Base-by-base conservation (phyloP, 306 rosid species). In the Cicer arietinum region DNA sequence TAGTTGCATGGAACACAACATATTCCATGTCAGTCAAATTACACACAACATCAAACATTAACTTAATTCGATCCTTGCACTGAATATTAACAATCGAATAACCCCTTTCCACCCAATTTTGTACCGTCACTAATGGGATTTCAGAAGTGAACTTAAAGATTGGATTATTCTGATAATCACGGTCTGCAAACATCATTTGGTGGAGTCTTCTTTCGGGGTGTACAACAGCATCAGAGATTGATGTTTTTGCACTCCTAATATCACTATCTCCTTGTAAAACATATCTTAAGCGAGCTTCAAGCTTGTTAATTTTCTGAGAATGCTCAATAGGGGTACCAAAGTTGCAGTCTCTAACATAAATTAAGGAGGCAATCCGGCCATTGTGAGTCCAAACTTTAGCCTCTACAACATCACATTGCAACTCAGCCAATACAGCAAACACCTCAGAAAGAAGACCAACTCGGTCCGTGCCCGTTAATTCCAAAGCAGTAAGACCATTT, bases 301-400 rank as follows among this genome's bases (percentile, higher is more conserved):
- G 89, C 17, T 42, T 70, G 58, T 79, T 77, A 37, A 94, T 81
- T 73, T 67, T 90, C 77, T 81, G 79, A 2, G 89, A 74, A 79
- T 92, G 96, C 47, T 94, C 88, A 41, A 90, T 88, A 6, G 83
- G 74, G 22, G 84, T 80, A 7, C 92, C 95, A 0, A 93, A 87
- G 58, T 75, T 73, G 43, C 83, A 74, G 77, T 94, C 97, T 69
- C 76, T 94, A 0, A 92, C 88, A 56, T 84, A 88, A 9, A 92
- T 90, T 46, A 92, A 71, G 1, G 97, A 89, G 0, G 97, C 96
- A 8, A 83, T 84, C 8, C 97, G 82, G 66, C 97, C 97, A 76
- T 94, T 94, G 86, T 92, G 95, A 14, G 96, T 92, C 99, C 99
- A 94, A 73, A 90, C 89, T 73, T 90, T 94, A n/a, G 99, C 84